These are phyloP conservation scores for Thielaviopsis populi DNA, from an alignment of 2,329 filamentous ascomycete genomes.

Conservation along the genomic window DNA sequence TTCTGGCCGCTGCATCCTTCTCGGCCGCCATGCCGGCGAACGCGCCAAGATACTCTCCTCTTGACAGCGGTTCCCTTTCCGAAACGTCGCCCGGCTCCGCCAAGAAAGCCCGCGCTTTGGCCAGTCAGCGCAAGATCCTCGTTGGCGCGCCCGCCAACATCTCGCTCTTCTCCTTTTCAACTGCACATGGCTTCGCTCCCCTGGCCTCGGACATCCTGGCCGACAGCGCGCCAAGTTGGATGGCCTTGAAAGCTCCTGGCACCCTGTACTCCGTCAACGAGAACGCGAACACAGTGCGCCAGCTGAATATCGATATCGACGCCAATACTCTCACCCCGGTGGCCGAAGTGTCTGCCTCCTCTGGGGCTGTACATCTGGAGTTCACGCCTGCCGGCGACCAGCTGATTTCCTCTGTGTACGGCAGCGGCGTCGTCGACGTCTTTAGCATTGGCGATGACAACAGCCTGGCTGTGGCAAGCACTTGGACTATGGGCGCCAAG, in stretches of 20 bases:
- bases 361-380: conserved; percentile 24
- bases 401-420: conserved; percentile 12
- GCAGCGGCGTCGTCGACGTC: conserved; percentile 22
- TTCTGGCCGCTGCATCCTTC: neutral
- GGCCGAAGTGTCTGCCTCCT: conserved; percentile 24
- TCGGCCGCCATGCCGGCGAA: neutral
- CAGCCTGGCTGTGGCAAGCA: conserved; percentile 15
- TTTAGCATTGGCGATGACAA: conserved; percentile 22
- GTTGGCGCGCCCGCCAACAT: conserved; percentile 29
- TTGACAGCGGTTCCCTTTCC: neutral
- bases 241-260: conserved; percentile 28
- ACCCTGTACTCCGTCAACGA: conserved; percentile 35
- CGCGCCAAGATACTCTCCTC: neutral
- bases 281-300: conserved; percentile 27
- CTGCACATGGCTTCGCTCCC: conserved; percentile 25
- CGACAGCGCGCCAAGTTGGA: conserved; percentile 30
- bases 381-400: conserved; percentile 3
- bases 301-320: conserved; percentile 27
- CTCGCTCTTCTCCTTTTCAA: conserved; percentile 26
- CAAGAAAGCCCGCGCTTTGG: neutral
- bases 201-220: conserved; percentile 24
- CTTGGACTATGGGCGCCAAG: conserved; percentile 23
- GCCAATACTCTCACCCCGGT: conserved; percentile 23
- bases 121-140: conserved; percentile 24
- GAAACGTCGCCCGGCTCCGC: neutral